A percentile compares a stretch with the other conserved stretches of the same genome.
Evolutionary conservation across 2,329 filamentous ascomycete genomes (phyloP).

Genomic region (Cryphonectria carpinicola): DNA sequence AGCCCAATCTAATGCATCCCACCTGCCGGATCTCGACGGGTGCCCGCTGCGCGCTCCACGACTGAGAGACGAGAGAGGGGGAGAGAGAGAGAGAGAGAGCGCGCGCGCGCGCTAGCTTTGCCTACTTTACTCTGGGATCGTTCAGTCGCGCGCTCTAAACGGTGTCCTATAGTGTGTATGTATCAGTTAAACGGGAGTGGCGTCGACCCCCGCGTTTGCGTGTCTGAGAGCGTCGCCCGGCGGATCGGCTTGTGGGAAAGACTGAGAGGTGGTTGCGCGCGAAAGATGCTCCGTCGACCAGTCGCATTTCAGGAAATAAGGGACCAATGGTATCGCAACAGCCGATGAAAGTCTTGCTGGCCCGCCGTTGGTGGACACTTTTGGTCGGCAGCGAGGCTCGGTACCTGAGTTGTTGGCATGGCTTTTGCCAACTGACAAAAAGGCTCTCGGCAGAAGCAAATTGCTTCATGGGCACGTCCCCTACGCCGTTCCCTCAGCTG

Average conservation of each 20-base stretch:
- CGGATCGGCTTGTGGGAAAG: not conserved
- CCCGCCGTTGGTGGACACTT: not conserved
- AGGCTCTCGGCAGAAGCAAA: not conserved
- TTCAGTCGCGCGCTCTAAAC: not conserved
- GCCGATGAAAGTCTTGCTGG: not conserved
- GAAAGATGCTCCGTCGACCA: not conserved
- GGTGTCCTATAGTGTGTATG: not conserved
- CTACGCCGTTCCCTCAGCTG: not conserved
- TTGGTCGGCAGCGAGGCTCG: not conserved
- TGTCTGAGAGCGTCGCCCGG: not conserved
- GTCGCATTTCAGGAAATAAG: not conserved
- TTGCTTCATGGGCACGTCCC: not conserved
- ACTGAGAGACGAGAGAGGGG: not conserved
- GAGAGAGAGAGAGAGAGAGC: not conserved
- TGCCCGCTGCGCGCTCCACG: not conserved
- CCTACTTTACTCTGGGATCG: conserved; percentile 1
- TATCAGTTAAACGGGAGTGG: not conserved
- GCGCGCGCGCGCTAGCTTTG: not conserved
- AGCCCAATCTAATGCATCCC: not conserved
- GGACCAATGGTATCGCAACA: not conserved
- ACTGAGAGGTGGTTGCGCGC: not conserved
- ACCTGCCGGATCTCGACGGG: not conserved
- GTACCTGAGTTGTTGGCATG: not conserved
- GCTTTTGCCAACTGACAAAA: not conserved
- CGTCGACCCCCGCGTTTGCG: not conserved